A percentile compares a stretch with the other conserved stretches of the same genome.
These are phyloP conservation scores for Berberis vulgaris DNA, from an alignment of 164 flowering plant species.

Conservation along the genomic window DNA sequence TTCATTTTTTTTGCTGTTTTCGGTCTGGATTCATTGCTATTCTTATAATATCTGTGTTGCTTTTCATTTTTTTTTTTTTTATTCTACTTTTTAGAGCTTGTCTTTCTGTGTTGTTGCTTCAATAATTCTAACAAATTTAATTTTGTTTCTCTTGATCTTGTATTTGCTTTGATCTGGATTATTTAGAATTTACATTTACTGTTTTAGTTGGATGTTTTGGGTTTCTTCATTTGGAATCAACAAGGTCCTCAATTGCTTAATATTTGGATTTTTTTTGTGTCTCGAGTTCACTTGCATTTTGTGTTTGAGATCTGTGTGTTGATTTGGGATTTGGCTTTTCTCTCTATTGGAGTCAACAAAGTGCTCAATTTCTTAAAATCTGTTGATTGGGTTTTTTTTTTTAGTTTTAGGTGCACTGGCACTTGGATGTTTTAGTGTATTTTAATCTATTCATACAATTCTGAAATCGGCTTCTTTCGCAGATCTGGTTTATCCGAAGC, in stretches of 20 bases:
- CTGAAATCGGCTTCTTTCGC: conserved; percentile 11
- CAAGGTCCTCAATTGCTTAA: background rate
- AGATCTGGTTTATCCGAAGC: conserved; percentile 64
- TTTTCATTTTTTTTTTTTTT: background rate
- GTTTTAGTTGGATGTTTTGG: background rate
- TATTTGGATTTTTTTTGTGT: background rate
- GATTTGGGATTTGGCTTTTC: conserved; percentile 3
- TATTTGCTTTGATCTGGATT: background rate
- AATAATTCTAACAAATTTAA: background rate
- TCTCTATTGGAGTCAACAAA: conserved; percentile 9
- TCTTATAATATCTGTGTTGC: background rate
- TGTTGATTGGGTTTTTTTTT: background rate
- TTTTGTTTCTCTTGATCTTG: background rate
- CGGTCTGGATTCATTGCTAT: background rate
- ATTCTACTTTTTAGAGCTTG: background rate
- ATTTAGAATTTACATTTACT: background rate
- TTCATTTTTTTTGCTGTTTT: background rate
- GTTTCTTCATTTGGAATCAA: background rate
- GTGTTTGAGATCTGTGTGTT: background rate
- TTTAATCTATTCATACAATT: background rate
- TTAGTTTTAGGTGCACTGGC: background rate
- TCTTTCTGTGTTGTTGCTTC: background rate
- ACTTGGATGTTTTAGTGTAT: conserved; percentile 10
- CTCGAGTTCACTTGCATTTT: background rate
- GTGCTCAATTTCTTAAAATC: background rate